A percentile compares a stretch with the other conserved stretches of the same genome.
Evolutionary conservation across 2,329 filamentous ascomycete species (phyloP).

Genomic region (Aspergillus sp.): DNA sequence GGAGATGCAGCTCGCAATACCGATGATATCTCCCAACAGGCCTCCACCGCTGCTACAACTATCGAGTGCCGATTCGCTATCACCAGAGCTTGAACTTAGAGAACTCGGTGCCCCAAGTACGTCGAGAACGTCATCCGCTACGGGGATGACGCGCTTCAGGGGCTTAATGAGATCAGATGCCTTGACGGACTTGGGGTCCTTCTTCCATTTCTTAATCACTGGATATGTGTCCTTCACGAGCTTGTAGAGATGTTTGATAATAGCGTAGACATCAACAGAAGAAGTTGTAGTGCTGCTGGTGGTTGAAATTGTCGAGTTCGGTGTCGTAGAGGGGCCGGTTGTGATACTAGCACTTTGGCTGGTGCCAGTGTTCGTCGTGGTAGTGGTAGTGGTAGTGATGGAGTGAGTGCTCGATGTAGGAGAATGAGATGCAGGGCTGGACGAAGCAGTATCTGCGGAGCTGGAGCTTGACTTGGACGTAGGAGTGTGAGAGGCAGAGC

Average conservation of each 20-base stretch:
- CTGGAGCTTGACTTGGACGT: background rate
- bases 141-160: background rate
- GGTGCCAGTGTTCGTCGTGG: background rate
- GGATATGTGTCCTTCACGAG: constrained; percentile 1
- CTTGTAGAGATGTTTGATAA: background rate
- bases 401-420: background rate
- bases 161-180: background rate
- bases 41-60: background rate
- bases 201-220: constrained; percentile 1
- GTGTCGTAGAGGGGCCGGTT: background rate
- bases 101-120: background rate
- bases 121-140: background rate
- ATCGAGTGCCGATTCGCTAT: background rate
- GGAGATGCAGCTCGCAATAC: constrained; percentile 2
- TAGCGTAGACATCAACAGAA: background rate
- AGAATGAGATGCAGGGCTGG: background rate
- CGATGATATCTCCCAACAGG: background rate
- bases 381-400: background rate
- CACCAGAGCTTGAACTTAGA: background rate
- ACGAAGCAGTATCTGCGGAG: background rate
- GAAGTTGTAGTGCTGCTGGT: background rate
- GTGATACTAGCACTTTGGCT: background rate
- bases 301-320: background rate
- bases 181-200: constrained; percentile 1
- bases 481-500: background rate